Evolutionary conservation across 2,329 filamentous ascomycete genomes (phyloP).

Genomic region (Cladosporium phlei): DNA sequence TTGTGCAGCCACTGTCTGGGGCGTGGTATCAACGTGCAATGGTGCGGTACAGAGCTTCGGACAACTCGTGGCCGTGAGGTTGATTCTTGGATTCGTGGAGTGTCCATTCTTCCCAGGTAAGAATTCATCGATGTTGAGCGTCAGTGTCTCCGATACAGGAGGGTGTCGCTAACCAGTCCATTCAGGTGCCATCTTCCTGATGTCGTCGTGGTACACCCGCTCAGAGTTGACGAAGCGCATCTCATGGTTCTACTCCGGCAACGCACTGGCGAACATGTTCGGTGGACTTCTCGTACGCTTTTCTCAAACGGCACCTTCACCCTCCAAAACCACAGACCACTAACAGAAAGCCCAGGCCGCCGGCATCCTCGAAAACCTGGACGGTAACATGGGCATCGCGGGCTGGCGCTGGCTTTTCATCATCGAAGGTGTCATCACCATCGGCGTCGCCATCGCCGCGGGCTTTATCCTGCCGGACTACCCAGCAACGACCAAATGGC

Average conservation of each 20-base stretch:
- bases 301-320: not conserved
- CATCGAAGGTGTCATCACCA: conserved; percentile 31
- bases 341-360: conserved; percentile 34
- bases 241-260: conserved; percentile 25
- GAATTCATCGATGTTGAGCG: too few species aligned
- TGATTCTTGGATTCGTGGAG: conserved; percentile 48
- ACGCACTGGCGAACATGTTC: conserved; percentile 30
- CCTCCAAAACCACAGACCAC: not conserved
- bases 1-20: conserved; percentile 42
- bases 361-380: conserved; percentile 38
- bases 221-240: conserved; percentile 34
- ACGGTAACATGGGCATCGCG: conserved; percentile 33
- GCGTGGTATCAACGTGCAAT: conserved; percentile 41
- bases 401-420: conserved; percentile 41
- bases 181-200: conserved; percentile 43
- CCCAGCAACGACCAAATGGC: conserved; percentile 50
- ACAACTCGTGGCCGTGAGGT: conserved; percentile 43
- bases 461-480: conserved; percentile 47
- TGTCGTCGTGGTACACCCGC: conserved; percentile 49
- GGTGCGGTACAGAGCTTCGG: conserved; percentile 42
- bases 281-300: conserved; percentile 5
- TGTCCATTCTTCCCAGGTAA: conserved; percentile 45
- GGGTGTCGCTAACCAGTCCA: too few species aligned
- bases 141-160: too few species aligned
- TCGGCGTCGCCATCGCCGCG: conserved; percentile 22